phyloP scores from a whole-genome alignment of 306 rosid genomes.

The Pyrus pyrifolia region DNA sequence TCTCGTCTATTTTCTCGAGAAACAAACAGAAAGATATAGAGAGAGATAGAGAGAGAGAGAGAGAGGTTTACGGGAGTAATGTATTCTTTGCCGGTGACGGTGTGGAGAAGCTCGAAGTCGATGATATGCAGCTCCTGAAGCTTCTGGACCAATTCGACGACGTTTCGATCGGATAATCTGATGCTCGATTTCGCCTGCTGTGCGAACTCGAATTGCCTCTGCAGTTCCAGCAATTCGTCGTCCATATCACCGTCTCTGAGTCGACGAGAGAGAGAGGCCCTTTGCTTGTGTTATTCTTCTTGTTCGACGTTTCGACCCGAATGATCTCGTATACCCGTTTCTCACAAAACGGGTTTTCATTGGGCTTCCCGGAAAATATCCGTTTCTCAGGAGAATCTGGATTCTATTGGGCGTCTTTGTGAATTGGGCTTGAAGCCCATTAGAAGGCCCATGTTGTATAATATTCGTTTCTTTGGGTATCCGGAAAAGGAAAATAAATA shows the following conservation, averaged over 20 bases:
- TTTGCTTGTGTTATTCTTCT: not conserved
- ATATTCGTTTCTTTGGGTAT: not conserved
- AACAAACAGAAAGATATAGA: not conserved
- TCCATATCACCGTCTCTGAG: constrained; percentile 49
- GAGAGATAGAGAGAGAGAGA: not conserved
- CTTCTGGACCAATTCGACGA: constrained; percentile 90
- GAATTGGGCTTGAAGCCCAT: not conserved
- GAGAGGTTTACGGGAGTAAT: constrained; percentile 68
- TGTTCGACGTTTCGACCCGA: not conserved
- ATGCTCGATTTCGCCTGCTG: constrained; percentile 92
- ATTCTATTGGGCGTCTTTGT: not conserved
- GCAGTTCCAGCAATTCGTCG: constrained; percentile 85
- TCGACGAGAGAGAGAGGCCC: not conserved
- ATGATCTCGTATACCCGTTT: not conserved
- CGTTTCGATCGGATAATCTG: constrained; percentile 90
- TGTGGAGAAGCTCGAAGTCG: constrained; percentile 93
- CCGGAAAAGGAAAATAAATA: not conserved
- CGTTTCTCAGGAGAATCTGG: not conserved
- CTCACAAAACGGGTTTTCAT: not conserved
- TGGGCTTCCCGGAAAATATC: not conserved
- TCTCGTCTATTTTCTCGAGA: not conserved
- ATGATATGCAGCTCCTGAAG: constrained; percentile 86
- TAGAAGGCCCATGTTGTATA: not conserved
- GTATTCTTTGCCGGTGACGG: constrained; percentile 93
- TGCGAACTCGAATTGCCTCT: constrained; percentile 89